These are phyloP conservation scores for Cicer chorassanicum DNA, from an alignment of 306 rosid genomes.

Conservation along the genomic window DNA sequence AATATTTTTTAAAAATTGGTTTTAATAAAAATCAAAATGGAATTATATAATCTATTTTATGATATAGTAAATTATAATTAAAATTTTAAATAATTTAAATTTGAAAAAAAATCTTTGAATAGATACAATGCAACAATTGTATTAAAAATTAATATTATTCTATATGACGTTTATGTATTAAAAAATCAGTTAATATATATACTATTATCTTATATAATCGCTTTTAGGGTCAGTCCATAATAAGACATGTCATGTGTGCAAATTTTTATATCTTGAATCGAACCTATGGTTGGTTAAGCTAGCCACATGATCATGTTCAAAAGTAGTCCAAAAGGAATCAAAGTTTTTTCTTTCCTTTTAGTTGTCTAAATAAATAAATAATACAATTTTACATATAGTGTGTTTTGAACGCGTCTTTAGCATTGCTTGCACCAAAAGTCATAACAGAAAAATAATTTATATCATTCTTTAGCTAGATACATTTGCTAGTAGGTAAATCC, in stretches of 20 bases:
- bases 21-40: too few species aligned
- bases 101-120: too few species aligned
- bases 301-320: constrained; percentile 46
- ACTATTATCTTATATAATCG: too few species aligned
- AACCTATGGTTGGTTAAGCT: constrained; percentile 9
- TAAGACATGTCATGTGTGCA: constrained; percentile 58
- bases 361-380: constrained; percentile 8
- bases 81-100: too few species aligned
- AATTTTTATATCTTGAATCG: constrained; percentile 40
- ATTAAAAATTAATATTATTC: too few species aligned
- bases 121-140: too few species aligned
- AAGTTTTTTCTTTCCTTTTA: constrained; percentile 42
- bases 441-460: background rate
- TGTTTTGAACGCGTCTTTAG: constrained; percentile 33
- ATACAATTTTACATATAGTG: background rate
- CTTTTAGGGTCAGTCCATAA: background rate
- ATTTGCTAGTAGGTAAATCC: background rate
- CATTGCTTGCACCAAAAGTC: constrained; percentile 44
- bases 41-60: too few species aligned
- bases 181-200: too few species aligned
- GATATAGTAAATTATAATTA: too few species aligned
- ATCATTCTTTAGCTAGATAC: background rate
- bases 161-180: too few species aligned
- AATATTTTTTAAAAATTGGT: too few species aligned
- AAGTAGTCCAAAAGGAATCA: constrained; percentile 37